Conservation (phyloP, 2,329 filamentous ascomycete genomes). For the Daldinia sp. region DNA sequence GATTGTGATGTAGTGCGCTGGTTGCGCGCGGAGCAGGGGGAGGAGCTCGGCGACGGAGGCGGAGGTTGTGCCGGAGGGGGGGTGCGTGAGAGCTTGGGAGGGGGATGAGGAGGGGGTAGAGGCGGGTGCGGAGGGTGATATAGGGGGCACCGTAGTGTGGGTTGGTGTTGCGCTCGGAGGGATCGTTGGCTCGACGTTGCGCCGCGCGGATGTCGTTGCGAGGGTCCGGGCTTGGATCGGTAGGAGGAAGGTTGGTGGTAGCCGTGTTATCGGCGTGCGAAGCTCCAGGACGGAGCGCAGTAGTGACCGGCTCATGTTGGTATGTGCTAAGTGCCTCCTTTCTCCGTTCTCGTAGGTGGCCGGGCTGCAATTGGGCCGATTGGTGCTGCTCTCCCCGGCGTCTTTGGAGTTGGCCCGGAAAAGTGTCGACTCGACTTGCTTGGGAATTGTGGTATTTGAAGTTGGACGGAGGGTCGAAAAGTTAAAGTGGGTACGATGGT, state of each 20-base stretch:
- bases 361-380: slow-evolving; percentile 11
- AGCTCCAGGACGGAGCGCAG: slow-evolving; percentile 71
- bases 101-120: slow-evolving; percentile 6
- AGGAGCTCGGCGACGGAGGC: slow-evolving; percentile 61
- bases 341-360: not conserved
- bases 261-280: slow-evolving; percentile 53
- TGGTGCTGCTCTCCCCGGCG: not conserved
- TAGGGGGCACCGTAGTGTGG: slow-evolving; percentile 27
- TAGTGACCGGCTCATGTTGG: slow-evolving; percentile 64
- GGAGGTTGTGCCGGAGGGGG: slow-evolving; percentile 52
- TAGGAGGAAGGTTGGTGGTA: slow-evolving; percentile 61
- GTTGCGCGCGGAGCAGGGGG: slow-evolving; percentile 76
- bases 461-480: slow-evolving; percentile 27
- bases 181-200: slow-evolving; percentile 44
- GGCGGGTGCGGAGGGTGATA: slow-evolving; percentile 16
- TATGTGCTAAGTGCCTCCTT: not conserved
- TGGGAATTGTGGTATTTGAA: slow-evolving; percentile 16
- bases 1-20: slow-evolving; percentile 78
- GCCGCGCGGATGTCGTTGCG: slow-evolving; percentile 43
- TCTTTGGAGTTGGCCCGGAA: slow-evolving; percentile 2
- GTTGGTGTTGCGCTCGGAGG: slow-evolving; percentile 41
- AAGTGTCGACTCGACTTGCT: slow-evolving; percentile 8
- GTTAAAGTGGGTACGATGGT: slow-evolving; percentile 35
- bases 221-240: slow-evolving; percentile 54
- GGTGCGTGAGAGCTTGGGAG: not conserved